phyloP scores from a whole-genome alignment of 148 eudicot genomes.

The Chenopodium quinoa region DNA sequence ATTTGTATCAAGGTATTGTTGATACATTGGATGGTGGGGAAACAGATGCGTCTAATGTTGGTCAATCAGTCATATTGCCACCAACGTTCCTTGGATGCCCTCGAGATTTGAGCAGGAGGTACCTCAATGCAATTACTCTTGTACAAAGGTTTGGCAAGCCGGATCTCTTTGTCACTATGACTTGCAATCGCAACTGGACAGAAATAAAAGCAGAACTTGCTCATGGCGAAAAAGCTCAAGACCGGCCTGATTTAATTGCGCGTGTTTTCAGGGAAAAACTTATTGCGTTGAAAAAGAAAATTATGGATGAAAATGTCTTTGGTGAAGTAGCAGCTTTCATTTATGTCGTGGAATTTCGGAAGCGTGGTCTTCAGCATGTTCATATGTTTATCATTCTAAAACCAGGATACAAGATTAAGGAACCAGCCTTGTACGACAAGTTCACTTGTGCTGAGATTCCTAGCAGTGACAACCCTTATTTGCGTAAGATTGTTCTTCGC shows the following conservation, averaged over 20 bases:
- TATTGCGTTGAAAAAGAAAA: neutral
- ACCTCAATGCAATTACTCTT: slow-evolving; percentile 10
- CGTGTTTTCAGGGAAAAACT: neutral
- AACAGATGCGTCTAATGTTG: neutral
- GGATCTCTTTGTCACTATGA: neutral
- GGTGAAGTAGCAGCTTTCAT: neutral
- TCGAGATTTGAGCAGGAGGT: neutral
- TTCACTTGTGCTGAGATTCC: slow-evolving; percentile 3
- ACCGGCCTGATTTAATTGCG: neutral
- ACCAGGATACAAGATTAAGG: neutral
- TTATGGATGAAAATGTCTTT: neutral
- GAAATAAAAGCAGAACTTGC: neutral
- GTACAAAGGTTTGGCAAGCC: slow-evolving; percentile 13
- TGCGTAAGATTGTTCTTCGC: neutral
- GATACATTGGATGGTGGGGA: slow-evolving; percentile 2
- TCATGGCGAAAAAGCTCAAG: neutral
- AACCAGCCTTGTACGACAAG: neutral
- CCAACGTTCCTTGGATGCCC: slow-evolving; percentile 8
- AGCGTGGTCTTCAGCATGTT: neutral
- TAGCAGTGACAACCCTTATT: neutral
- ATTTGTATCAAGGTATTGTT: neutral
- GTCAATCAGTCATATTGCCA: neutral
- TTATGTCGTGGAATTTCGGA: slow-evolving; percentile 9
- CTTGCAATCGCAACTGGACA: slow-evolving; percentile 14
- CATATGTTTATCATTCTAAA: neutral